Base-by-base conservation (phyloP, 1,284 basidiomycete species). In the Anthracocystis panici-leucophaei region DNA sequence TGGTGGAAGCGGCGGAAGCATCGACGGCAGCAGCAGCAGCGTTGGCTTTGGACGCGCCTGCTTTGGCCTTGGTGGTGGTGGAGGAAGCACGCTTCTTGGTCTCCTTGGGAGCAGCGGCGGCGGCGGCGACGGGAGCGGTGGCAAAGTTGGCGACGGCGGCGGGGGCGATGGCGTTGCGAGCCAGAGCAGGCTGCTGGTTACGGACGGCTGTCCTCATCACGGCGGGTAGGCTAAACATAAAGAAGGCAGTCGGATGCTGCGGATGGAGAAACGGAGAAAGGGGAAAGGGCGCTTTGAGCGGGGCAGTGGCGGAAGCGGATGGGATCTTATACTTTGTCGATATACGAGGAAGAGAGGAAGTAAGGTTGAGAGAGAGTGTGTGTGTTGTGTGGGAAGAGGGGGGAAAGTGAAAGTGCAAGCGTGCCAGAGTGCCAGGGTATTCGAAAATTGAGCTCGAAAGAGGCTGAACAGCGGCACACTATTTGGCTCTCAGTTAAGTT, bases 71-170 rank as follows among this genome's bases (percentile, higher is more conserved):
- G 66, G 66, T 66, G 60, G 72, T 60, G 60, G 72, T 70, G 57
- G 63, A 70, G 21, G 67, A 70, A 44, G 67, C 63, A 41, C 63
- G 65, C 70, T 74, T 77, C 70, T 68, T 68, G 56, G 65, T 65
- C 56, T 65, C 70, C 70, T 67, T 67, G 50, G 65, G 53, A 49
- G 63, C 63, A 49, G 63, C 63, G 48, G 48, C 46, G 46, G 46
- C 45, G 41, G 58, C 62, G 45, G 25, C 44, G 42, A 55, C 63
- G 42, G 62, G 57, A 51, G 56, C 31, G 58, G 63, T 75, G 41
- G 62, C 62, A 35, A 75, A 69, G 63, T 57, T 65, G 62, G 61
- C 65, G 62, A 54, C 57, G 49, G 57, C 60, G 40, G 62, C 62
- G 55, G 61, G 60, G 60, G 60, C 59, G 23, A 64, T 27, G 57